Evolutionary conservation across 495 filamentous ascomycete genomes (phyloP).

Genomic region (Amphirosellinia nigrospora): DNA sequence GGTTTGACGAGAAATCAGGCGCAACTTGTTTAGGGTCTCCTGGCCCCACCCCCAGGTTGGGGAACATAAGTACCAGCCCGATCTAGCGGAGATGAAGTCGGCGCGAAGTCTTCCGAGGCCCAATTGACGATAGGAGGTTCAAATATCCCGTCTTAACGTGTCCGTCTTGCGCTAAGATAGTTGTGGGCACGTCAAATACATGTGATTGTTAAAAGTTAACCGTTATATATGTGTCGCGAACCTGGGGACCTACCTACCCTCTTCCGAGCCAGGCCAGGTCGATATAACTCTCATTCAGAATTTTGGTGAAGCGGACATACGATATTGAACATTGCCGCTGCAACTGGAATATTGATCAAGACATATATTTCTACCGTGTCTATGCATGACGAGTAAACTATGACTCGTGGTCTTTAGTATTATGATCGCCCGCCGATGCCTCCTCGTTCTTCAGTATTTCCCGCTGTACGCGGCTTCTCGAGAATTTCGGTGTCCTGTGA

Average conservation of each 20-base stretch:
- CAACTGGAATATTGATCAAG: background rate
- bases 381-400: background rate
- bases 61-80: slow-evolving; percentile 8
- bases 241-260: background rate
- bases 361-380: background rate
- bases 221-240: no score
- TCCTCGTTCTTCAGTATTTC: background rate
- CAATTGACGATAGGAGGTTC: slow-evolving; percentile 13
- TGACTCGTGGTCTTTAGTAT: background rate
- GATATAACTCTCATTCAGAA: background rate
- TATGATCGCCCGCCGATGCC: background rate
- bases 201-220: background rate
- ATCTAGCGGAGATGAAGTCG: slow-evolving; percentile 32
- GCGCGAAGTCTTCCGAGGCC: slow-evolving; percentile 34
- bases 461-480: slow-evolving; percentile 16
- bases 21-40: background rate
- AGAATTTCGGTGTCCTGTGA: slow-evolving; percentile 11
- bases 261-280: background rate
- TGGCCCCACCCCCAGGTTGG: background rate
- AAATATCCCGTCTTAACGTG: slow-evolving; percentile 2
- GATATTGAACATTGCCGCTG: background rate
- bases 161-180: background rate
- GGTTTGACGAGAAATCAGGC: background rate
- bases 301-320: background rate
- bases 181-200: background rate